Evolutionary conservation across 139 green algal genomes (phyloP).

Genomic region (Chlamydomonas schloesseri): DNA sequence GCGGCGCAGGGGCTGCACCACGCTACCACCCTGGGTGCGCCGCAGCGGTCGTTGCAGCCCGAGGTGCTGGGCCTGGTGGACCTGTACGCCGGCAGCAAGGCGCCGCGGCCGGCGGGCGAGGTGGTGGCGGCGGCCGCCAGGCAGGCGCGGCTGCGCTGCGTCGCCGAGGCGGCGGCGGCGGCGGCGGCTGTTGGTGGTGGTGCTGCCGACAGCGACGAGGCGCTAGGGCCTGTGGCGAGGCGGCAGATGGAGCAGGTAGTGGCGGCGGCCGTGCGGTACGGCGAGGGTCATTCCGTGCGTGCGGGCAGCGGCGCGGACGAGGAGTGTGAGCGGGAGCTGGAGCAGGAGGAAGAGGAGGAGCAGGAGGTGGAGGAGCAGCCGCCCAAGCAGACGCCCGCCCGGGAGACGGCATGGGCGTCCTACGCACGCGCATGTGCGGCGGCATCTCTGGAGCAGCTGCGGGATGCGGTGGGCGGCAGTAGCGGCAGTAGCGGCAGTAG

Average conservation of each 20-base stretch:
- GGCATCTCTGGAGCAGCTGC: not conserved
- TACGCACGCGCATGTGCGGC: not conserved
- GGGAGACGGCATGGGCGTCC: constrained; percentile 49
- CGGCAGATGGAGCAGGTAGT: not conserved
- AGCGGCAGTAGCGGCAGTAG: no score
- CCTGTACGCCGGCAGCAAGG: constrained; percentile 35
- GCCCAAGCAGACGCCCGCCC: not conserved
- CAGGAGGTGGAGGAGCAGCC: constrained; percentile 59
- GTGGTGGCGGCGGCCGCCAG: not conserved
- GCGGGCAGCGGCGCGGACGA: constrained; percentile 27
- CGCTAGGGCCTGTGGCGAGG: no score
- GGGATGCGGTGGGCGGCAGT: no score
- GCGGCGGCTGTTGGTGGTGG: not conserved
- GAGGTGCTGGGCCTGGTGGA: constrained; percentile 50
- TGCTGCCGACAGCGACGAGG: not conserved
- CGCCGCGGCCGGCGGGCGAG: not conserved
- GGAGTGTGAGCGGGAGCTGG: constrained; percentile 65
- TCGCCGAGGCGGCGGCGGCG: no score
- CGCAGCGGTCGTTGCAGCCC: constrained; percentile 37
- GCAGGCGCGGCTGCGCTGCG: not conserved
- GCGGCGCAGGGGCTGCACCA: constrained; percentile 57
- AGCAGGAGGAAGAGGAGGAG: constrained; percentile 67
- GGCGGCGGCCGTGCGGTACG: not conserved
- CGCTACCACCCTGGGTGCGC: constrained; percentile 23
- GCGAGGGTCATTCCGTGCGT: not conserved